A percentile compares a stretch with the other conserved stretches of the same genome.
Evolutionary conservation across 2,329 filamentous ascomycete genomes (phyloP).

Genomic region (Arthrobotrys sinensis): DNA sequence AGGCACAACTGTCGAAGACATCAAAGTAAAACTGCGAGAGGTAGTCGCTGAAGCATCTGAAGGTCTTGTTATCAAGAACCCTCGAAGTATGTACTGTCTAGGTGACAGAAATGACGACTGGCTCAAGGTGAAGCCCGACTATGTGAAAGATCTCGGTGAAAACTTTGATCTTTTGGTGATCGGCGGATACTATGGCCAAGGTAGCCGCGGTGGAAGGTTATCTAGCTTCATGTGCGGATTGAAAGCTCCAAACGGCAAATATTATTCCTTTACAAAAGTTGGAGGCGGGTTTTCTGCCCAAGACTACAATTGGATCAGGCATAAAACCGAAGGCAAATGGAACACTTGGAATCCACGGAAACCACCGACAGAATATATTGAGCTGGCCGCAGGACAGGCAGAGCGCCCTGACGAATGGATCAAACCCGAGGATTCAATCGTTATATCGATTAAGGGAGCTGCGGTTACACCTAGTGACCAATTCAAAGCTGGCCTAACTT

Average conservation of each 20-base stretch:
- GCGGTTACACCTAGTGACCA: conserved; percentile 81
- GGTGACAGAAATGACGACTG: conserved; percentile 95
- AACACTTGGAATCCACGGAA: conserved; percentile 82
- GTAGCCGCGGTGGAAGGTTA: conserved; percentile 83
- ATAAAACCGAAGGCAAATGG: conserved; percentile 94
- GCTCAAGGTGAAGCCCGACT: conserved; percentile 99
- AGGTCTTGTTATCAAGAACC: conserved; percentile 75
- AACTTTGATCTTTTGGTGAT: conserved; percentile 90
- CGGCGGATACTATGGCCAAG: conserved; percentile 93
- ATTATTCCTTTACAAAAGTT: conserved; percentile 96
- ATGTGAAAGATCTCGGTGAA: conserved; percentile 97
- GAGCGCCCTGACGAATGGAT: conserved; percentile 96
- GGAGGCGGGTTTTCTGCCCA: conserved; percentile 90
- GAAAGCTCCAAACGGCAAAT: conserved; percentile 73
- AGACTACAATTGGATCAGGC: conserved; percentile 86
- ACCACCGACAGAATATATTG: conserved; percentile 83
- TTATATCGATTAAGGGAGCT: conserved; percentile 90
- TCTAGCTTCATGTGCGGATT: conserved; percentile 94
- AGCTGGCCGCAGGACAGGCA: conserved; percentile 82
- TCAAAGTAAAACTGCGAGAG: conserved; percentile 83
- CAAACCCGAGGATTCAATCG: conserved; percentile 86
- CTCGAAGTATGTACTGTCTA: conserved; percentile 85
- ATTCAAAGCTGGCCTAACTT: conserved; percentile 82
- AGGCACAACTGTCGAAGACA: conserved; percentile 78
- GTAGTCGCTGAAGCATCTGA: conserved; percentile 81